These are phyloP conservation scores for Anthoceros angustus DNA, from an alignment of 225 moss, liverwort and hornwort species.

Conservation along the genomic window DNA sequence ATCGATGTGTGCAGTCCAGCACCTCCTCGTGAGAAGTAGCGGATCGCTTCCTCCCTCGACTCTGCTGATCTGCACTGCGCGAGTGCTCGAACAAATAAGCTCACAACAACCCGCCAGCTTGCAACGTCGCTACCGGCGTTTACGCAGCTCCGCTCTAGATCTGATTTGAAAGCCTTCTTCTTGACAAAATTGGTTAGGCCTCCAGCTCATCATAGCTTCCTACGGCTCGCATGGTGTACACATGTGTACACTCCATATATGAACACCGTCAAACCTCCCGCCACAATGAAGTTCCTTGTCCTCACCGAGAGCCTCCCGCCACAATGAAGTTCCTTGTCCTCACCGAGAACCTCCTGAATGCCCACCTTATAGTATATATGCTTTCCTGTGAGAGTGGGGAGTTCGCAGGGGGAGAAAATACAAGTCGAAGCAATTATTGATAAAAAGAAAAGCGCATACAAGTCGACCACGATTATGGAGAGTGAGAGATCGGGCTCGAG, in stretches of 20 bases:
- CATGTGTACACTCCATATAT: slow-evolving; percentile 58
- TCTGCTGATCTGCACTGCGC: too few relatives aligned
- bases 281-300: slow-evolving; percentile 54
- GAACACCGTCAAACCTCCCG: slow-evolving; percentile 54
- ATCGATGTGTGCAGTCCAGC: too few relatives aligned
- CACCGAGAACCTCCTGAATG: slow-evolving; percentile 7
- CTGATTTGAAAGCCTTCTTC: slow-evolving; percentile 25
- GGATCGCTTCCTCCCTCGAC: too few relatives aligned
- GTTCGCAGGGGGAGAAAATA: not conserved
- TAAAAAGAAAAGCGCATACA: too few relatives aligned
- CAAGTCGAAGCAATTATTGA: too few relatives aligned
- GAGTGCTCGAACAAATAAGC: too few relatives aligned
- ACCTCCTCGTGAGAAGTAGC: too few relatives aligned
- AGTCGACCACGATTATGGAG: too few relatives aligned
- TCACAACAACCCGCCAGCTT: not conserved
- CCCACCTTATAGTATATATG: too few relatives aligned
- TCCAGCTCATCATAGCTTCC: slow-evolving; percentile 63
- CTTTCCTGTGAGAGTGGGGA: not conserved
- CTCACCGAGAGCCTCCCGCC: slow-evolving; percentile 32
- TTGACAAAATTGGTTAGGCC: slow-evolving; percentile 50
- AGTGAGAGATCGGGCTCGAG: too few relatives aligned
- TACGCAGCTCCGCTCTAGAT: not conserved
- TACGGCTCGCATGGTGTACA: slow-evolving; percentile 76
- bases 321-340: slow-evolving; percentile 52
- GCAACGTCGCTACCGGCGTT: not conserved